A percentile compares a stretch with the other conserved stretches of the same genome.
Evolutionary conservation across 1,139 yeast species (phyloP).

Genomic region (Suhomyces taliae): DNA sequence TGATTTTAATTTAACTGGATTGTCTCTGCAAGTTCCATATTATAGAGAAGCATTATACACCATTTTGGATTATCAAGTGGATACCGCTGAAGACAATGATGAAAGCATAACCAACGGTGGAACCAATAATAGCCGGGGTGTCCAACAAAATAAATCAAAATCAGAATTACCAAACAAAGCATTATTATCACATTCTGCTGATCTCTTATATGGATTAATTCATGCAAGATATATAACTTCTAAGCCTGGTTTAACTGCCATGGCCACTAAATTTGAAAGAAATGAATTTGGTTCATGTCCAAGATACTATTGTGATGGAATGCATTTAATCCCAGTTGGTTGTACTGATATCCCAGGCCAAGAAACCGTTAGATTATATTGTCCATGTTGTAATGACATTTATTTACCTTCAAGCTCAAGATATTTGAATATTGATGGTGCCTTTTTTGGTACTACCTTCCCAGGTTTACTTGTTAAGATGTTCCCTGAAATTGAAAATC

Average conservation of each 20-base stretch:
- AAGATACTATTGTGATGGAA: slow-evolving; percentile 86
- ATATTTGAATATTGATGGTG: slow-evolving; percentile 88
- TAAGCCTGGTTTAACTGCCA: slow-evolving; percentile 84
- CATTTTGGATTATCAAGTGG: slow-evolving; percentile 76
- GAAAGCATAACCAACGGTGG: slow-evolving; percentile 12
- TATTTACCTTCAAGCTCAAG: slow-evolving; percentile 85
- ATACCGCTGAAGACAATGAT: slow-evolving; percentile 57
- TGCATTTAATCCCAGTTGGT: slow-evolving; percentile 90
- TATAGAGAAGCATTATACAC: slow-evolving; percentile 91
- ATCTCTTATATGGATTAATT: slow-evolving; percentile 84
- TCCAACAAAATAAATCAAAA: slow-evolving; percentile 16
- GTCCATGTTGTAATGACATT: slow-evolving; percentile 92
- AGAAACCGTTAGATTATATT: slow-evolving; percentile 86
- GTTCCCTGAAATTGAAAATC: slow-evolving; percentile 74
- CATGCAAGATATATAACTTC: slow-evolving; percentile 91
- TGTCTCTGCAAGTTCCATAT: slow-evolving; percentile 81
- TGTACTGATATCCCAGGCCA: slow-evolving; percentile 87
- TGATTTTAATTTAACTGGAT: slow-evolving; percentile 91
- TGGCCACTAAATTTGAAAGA: slow-evolving; percentile 94
- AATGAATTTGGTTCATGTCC: slow-evolving; percentile 93
- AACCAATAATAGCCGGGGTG: slow-evolving; percentile 7
- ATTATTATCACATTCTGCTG: slow-evolving; percentile 85
- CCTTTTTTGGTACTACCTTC: slow-evolving; percentile 94
- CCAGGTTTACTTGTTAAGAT: slow-evolving; percentile 89
- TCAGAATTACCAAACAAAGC: slow-evolving; percentile 66